Evolutionary conservation across 306 rosid species (phyloP).

Genomic region (Quercus alba): DNA sequence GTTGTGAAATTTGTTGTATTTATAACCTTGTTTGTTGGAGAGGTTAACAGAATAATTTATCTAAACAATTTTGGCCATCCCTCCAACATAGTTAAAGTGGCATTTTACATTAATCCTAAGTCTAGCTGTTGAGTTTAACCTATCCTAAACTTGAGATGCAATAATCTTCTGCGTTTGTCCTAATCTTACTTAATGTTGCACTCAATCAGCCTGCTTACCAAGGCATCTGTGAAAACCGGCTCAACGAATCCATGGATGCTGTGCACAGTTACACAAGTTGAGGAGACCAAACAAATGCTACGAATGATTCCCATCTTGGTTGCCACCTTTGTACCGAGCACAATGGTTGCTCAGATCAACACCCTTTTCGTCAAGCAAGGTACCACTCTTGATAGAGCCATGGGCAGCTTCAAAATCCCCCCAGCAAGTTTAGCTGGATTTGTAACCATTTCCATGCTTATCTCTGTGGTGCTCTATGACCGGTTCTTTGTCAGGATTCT

Average conservation of each 20-base stretch:
- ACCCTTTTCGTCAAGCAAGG: constrained; percentile 93
- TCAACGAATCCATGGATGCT: constrained; percentile 38
- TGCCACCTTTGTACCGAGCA: constrained; percentile 73
- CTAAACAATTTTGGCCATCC: no score
- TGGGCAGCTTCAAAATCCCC: constrained; percentile 71
- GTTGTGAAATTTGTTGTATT: no score
- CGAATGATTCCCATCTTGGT: constrained; percentile 65
- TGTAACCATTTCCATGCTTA: constrained; percentile 71
- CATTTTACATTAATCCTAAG: no score
- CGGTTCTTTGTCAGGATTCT: constrained; percentile 61
- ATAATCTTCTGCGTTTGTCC: not conserved
- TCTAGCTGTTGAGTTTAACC: no score
- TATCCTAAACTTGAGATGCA: no score
- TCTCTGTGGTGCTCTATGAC: constrained; percentile 76
- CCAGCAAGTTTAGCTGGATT: constrained; percentile 74
- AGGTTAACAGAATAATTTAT: no score
- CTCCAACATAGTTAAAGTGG: no score
- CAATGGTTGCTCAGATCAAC: constrained; percentile 70
- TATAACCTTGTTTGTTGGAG: no score
- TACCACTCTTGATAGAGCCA: constrained; percentile 64
- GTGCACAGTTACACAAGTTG: constrained; percentile 85
- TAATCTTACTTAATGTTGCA: not conserved
- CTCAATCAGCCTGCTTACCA: constrained; percentile 36
- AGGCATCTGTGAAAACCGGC: constrained; percentile 39
- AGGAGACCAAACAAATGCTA: constrained; percentile 73